Evolutionary conservation across 192 early-diverging fungal genomes (phyloP).

Genomic region (Diversispora epigaea): DNA sequence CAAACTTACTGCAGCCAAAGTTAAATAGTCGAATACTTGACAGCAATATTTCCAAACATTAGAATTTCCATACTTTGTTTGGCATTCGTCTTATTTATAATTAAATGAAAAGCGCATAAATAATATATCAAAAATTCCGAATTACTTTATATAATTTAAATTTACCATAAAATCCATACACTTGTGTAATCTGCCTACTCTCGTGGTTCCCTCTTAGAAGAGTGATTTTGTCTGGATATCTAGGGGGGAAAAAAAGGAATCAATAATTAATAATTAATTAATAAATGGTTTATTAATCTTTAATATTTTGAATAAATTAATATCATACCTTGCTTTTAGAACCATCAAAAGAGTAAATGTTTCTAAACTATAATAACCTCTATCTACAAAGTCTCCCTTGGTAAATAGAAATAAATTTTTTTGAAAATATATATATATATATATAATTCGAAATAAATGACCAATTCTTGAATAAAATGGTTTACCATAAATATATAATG

Average conservation of each 20-base stretch:
- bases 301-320: conserved; percentile 17
- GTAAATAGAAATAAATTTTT: background rate
- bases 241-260: conserved; percentile 30
- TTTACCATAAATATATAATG: conserved; percentile 97
- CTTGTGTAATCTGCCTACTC: conserved; percentile 94
- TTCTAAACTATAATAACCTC: conserved; percentile 96
- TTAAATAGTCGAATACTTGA: conserved; percentile 89
- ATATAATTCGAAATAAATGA: background rate
- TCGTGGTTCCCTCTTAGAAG: conserved; percentile 96
- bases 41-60: conserved; percentile 98
- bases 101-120: background rate
- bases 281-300: background rate
- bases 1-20: conserved; percentile 78
- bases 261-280: background rate
- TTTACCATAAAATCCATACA: conserved; percentile 91
- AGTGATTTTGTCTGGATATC: conserved; percentile 96
- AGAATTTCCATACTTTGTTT: conserved; percentile 90
- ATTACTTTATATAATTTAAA: background rate
- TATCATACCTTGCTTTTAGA: conserved; percentile 82
- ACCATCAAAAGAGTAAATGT: conserved; percentile 92
- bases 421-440: background rate
- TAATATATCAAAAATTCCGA: background rate
- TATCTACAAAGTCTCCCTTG: conserved; percentile 98
- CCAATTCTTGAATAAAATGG: background rate
- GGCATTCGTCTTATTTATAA: conserved; percentile 75